Evolutionary conservation across 306 rosid genomes (phyloP).

Genomic region (Castanea mollissima): DNA sequence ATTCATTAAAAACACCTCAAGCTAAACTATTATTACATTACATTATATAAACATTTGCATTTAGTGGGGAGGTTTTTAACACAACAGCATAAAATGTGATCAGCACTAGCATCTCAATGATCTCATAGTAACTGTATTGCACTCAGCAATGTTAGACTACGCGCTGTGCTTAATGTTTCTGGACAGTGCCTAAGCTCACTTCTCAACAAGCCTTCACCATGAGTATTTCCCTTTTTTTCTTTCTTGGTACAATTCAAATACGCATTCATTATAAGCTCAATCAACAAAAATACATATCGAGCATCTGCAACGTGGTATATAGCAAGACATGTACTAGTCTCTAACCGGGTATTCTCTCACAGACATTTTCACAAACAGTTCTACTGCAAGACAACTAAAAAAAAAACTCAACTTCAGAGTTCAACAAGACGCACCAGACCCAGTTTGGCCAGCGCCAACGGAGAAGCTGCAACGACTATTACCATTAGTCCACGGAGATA

Average conservation of each 20-base stretch:
- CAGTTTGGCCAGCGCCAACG: background rate
- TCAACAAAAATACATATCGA: background rate
- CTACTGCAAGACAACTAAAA: too few species aligned
- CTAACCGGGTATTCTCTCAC: background rate
- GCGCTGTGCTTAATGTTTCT: background rate
- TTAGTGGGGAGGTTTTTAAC: background rate
- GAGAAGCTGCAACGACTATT: slow-evolving; percentile 9
- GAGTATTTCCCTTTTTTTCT: background rate
- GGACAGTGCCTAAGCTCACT: background rate
- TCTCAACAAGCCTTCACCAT: background rate
- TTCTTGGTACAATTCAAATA: too few species aligned
- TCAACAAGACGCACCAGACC: background rate
- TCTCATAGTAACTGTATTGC: background rate
- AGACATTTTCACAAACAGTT: slow-evolving; percentile 28
- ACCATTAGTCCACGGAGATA: background rate
- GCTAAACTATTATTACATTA: background rate
- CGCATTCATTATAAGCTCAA: background rate
- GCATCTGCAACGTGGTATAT: background rate
- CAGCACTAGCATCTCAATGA: background rate
- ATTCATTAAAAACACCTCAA: background rate
- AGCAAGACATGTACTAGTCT: background rate
- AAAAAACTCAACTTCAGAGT: background rate
- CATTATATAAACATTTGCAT: background rate
- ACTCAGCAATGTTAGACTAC: background rate
- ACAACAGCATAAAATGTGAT: background rate